Percentiles rank a stretch among this genome's conserved stretches.
Conservation (phyloP, 768 basidiomycete genomes). For the Boletus fagicola region DNA sequence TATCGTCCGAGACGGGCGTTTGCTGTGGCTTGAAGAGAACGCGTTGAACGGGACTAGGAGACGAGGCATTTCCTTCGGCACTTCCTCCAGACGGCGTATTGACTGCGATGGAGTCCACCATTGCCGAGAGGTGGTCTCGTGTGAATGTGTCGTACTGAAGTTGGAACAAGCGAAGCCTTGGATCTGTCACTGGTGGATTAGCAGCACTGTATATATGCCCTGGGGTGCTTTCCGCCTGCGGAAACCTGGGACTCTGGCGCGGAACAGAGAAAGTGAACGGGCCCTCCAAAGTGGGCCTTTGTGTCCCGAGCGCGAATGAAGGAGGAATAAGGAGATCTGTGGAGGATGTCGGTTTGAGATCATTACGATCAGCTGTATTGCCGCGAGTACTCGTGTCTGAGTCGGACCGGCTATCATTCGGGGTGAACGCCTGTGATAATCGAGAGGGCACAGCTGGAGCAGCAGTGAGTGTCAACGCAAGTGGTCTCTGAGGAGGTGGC, state of each 20-base stretch:
- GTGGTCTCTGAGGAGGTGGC: constrained; percentile 47
- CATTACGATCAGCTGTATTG: constrained; percentile 10
- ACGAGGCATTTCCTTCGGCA: constrained; percentile 42
- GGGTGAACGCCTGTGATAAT: constrained; percentile 37
- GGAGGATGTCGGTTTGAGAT: constrained; percentile 8
- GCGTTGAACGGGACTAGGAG: constrained; percentile 43
- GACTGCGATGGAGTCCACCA: constrained; percentile 93
- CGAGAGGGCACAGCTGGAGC: constrained; percentile 37
- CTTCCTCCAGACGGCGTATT: constrained; percentile 63
- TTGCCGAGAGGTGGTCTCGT: constrained; percentile 86
- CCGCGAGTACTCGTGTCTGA: constrained; percentile 16
- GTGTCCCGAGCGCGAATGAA: constrained; percentile 36
- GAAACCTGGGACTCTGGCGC: constrained; percentile 36
- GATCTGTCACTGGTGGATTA: constrained; percentile 53
- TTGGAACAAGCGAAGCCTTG: constrained; percentile 83
- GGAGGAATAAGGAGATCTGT: constrained; percentile 6
- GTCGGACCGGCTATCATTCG: constrained; percentile 30
- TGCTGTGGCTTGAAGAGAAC: constrained; percentile 50
- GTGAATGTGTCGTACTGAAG: constrained; percentile 97
- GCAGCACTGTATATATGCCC: constrained; percentile 17
- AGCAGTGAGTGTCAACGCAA: constrained; percentile 23
- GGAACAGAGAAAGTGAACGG: constrained; percentile 79
- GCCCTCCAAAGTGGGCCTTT: constrained; percentile 49
- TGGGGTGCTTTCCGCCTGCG: constrained; percentile 67
- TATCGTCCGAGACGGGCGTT: constrained; percentile 39